A percentile compares a stretch with the other conserved stretches of the same genome.
These are phyloP conservation scores for Alloteropsis semialata DNA, from an alignment of 176 grass and related monocot species.

Conservation along the genomic window DNA sequence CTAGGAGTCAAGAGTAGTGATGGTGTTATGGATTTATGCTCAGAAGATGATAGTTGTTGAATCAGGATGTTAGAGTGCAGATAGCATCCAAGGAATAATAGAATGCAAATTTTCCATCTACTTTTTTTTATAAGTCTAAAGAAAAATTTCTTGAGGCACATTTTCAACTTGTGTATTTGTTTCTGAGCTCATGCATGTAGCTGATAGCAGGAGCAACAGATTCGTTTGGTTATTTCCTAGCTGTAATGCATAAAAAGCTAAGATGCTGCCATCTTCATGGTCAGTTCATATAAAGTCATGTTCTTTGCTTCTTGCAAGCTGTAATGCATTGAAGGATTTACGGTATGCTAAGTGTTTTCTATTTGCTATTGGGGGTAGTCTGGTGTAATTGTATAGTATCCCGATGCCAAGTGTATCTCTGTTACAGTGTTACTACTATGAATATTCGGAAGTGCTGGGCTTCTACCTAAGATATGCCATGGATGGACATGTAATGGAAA, in stretches of 20 bases:
- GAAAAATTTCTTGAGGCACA: neutral
- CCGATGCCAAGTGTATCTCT: neutral
- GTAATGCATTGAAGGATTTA: neutral
- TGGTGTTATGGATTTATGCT: conserved; percentile 3
- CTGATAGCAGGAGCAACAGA: neutral
- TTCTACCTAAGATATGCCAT: neutral
- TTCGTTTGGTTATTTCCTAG: neutral
- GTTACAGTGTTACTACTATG: neutral
- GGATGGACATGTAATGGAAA: neutral
- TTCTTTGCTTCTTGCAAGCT: neutral
- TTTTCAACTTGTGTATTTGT: neutral
- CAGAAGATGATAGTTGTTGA: neutral
- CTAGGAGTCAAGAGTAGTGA: neutral
- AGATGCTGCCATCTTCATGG: neutral
- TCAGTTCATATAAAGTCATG: neutral
- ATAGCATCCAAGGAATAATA: neutral
- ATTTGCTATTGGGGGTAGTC: neutral
- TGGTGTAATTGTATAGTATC: neutral
- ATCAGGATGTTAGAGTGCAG: conserved; percentile 3
- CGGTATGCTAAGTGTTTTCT: neutral
- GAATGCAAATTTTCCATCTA: neutral
- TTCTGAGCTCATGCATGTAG: neutral
- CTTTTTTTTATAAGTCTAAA: neutral
- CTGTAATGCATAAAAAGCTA: neutral
- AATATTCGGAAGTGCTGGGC: neutral